These are phyloP conservation scores for Aspergillus eucalypticola DNA, from an alignment of 2,329 filamentous ascomycete genomes.

Conservation along the genomic window DNA sequence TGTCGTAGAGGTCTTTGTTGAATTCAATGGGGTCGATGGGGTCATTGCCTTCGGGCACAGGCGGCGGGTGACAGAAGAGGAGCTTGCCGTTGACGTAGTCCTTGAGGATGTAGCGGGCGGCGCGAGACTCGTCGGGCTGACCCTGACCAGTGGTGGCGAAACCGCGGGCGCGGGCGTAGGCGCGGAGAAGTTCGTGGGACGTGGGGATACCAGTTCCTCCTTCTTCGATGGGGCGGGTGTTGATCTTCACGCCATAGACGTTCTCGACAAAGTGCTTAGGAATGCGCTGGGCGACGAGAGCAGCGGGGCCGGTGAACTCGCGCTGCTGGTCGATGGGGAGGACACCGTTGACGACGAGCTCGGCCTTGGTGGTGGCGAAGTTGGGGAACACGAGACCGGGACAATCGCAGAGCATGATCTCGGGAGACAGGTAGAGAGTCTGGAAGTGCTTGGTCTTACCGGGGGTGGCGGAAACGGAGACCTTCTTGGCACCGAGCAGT, in stretches of 20 bases:
- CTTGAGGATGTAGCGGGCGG: conserved; percentile 85
- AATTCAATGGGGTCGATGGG: conserved; percentile 72
- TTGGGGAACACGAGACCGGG: conserved; percentile 98
- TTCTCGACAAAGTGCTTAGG: conserved; percentile 88
- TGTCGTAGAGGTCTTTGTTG: conserved; percentile 86
- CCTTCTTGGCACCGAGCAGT: conserved; percentile 96
- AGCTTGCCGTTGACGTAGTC: conserved; percentile 98
- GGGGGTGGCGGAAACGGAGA: conserved; percentile 94
- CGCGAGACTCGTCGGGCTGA: conserved; percentile 89
- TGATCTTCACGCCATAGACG: conserved; percentile 88
- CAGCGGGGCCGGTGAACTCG: conserved; percentile 85
- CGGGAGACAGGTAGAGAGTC: conserved; percentile 88
- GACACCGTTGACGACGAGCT: conserved; percentile 92
- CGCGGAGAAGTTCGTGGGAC: conserved; percentile 77
- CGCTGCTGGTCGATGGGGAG: conserved; percentile 94
- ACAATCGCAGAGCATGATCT: conserved; percentile 93
- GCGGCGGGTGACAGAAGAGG: conserved; percentile 86
- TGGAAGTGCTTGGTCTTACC: conserved; percentile 99
- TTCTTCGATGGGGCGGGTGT: conserved; percentile 78
- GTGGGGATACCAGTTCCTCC: conserved; percentile 87
- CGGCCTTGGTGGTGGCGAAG: conserved; percentile 93
- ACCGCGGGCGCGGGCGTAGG: conserved; percentile 85
- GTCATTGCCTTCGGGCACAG: conserved; percentile 43
- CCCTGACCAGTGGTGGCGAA: conserved; percentile 88
- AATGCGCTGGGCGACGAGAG: conserved; percentile 79